These are phyloP conservation scores for Pisolithus tinctorius DNA, from an alignment of 768 basidiomycete genomes.

Conservation along the genomic window DNA sequence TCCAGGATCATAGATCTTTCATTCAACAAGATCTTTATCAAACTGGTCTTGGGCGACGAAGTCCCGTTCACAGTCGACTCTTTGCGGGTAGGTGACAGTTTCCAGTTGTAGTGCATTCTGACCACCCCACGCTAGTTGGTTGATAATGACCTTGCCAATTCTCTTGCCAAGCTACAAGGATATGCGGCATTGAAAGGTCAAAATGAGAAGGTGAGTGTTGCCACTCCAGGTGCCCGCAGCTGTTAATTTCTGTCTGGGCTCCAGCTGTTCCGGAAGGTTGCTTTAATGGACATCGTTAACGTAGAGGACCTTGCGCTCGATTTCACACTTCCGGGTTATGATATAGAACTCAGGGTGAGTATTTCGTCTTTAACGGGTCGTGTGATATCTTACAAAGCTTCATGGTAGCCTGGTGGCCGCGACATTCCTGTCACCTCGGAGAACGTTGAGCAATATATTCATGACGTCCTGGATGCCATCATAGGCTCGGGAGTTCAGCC, in stretches of 20 bases:
- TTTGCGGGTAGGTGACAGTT: conserved; percentile 53
- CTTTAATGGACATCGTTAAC: conserved; percentile 52
- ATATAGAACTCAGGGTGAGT: conserved; percentile 82
- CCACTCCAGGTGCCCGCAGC: neutral
- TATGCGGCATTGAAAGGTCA: conserved; percentile 47
- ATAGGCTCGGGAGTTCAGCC: conserved; percentile 71
- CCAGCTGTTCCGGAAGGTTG: conserved; percentile 51
- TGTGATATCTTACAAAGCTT: neutral
- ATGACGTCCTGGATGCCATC: conserved; percentile 82
- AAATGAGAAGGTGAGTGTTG: conserved; percentile 48
- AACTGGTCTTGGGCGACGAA: conserved; percentile 80
- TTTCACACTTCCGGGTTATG: conserved; percentile 94
- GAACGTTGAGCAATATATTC: conserved; percentile 86
- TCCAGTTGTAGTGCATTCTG: neutral
- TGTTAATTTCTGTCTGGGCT: neutral
- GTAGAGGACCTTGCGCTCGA: conserved; percentile 90
- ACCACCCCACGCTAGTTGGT: conserved; percentile 49
- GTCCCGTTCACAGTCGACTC: conserved; percentile 79
- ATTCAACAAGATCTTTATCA: conserved; percentile 93
- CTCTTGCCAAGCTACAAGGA: conserved; percentile 70
- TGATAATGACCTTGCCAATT: conserved; percentile 79
- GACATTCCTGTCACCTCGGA: conserved; percentile 76
- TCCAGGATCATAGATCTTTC: conserved; percentile 95
- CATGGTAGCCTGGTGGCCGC: conserved; percentile 63
- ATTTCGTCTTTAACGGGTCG: neutral